Base-by-base conservation (phyloP, 371 early-diverging fungal species). In the Smittium mucronatum region DNA sequence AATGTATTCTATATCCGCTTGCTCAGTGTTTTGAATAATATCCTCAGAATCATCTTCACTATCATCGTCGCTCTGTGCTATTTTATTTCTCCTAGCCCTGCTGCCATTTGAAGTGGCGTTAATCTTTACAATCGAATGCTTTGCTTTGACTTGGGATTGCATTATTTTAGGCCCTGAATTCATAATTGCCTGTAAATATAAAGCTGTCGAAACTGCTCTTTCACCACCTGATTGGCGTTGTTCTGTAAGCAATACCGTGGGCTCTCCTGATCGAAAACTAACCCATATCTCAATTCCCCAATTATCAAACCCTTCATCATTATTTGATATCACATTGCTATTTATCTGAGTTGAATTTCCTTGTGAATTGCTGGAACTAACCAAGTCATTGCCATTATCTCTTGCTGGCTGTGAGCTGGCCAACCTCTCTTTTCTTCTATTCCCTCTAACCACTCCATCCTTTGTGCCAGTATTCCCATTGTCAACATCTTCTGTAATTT, bases 151-250 rank as follows among this genome's bases (percentile, higher is more conserved):
- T 47, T 47, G 11, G 26, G 15, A 2, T 5, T 59, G 8, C 28
- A 59, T 59, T 16, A n/a, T 28, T 28, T 59, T 59, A 28, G 26
- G 2, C 2, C 35, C 64, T 25, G 67, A 30, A 11, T 66, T 78
- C 82, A 98, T 98, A 63, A 99, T 84, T 2, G 98, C 85, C 86
- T 99, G 92, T 64, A 99, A 77, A 75, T 96, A 99, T 70, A 98
- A 82, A 71, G 99, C 98, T 1, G 98, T 99, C 1, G 97, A 89
- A 25, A 96, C 96, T 0, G 95, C 88, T 26, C 94, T 86, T 72
- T 96, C 95, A 81, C 99, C 99, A 66, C 99, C 99, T 5, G 97
- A 97, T 76, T 99, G 99, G 33, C 98, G 87, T 68, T 89, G 91
- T 5, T 89, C 91, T 26, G 89, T 92, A 64, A 99, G 81, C 2